A percentile compares a stretch with the other conserved stretches of the same genome.
Evolutionary conservation across 805 yeast genomes (phyloP).

Genomic region (Saccharomycopsis fodiens): DNA sequence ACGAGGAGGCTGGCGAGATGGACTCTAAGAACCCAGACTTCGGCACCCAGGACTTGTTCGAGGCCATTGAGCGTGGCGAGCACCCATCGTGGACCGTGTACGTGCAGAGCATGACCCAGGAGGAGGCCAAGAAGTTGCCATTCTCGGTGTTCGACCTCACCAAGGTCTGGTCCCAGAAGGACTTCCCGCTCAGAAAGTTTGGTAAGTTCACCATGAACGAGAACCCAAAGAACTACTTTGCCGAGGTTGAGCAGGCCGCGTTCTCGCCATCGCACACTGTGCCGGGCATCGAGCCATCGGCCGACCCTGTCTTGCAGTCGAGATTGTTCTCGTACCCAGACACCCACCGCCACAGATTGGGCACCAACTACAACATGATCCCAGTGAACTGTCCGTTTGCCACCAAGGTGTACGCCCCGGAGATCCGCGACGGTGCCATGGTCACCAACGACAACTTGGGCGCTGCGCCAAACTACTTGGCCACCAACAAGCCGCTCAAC

Average conservation of each 20-base stretch:
- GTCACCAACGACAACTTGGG: conserved; percentile 65
- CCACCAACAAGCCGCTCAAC: conserved; percentile 43
- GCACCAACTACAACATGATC: conserved; percentile 69
- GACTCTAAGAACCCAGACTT: conserved; percentile 78
- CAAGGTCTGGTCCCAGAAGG: conserved; percentile 85
- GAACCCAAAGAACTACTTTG: conserved; percentile 81
- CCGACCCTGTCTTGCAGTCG: conserved; percentile 79
- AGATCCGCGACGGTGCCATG: conserved; percentile 80
- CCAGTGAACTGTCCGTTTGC: conserved; percentile 86
- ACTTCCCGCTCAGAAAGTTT: conserved; percentile 79
- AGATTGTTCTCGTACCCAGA: conserved; percentile 79
- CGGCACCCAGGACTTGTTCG: conserved; percentile 73
- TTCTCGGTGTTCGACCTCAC: conserved; percentile 87
- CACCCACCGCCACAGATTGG: conserved; percentile 75
- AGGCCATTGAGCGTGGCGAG: conserved; percentile 70
- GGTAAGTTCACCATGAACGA: conserved; percentile 75
- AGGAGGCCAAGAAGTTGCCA: conserved; percentile 65
- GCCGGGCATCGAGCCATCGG: conserved; percentile 75
- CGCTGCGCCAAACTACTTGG: conserved; percentile 65
- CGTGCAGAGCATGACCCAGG: conserved; percentile 80
- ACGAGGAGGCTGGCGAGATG: conserved; percentile 60
- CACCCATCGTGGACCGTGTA: conserved; percentile 80
- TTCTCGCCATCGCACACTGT: conserved; percentile 82
- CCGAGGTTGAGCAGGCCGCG: conserved; percentile 82
- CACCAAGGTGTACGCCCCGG: conserved; percentile 52